Base-by-base conservation (phyloP, 2,329 filamentous ascomycete genomes). In the Fusarium compactum region DNA sequence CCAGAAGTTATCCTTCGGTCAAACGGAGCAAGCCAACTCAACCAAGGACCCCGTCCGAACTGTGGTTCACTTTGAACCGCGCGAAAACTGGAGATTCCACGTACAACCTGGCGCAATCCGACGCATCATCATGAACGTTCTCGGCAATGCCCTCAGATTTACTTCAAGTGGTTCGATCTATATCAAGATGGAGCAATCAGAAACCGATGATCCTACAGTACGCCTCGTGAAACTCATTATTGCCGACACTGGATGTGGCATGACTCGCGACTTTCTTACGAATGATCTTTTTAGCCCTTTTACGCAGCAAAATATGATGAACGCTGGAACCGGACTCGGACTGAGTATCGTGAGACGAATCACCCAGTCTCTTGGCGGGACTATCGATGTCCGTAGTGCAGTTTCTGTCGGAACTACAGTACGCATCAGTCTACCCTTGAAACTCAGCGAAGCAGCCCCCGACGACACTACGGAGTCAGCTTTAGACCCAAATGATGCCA, bases 211-310 rank as follows among this genome's bases (percentile, higher is more conserved):
- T 18, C 18, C 41, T 7, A 16, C 40, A 1, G 16, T 40, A 6
- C 57, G 48, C 8, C 40, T 55, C 4, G 48, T 59, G 5, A 55
- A 7, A n/a, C 9, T 59, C 1, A 25, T 25, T 1, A 30, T 59
- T 6, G 22, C 34, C 7, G 57, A 59, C 4, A 59, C 48, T 25
- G 57, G 57, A 3, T 59, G 57, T 6, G 57, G 57, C 1, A 59
- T 59, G n/a, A 46, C 15, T 2, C 11, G 14, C 4, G 57, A 59
- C 0, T 59, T 45, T n/a, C 57, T 59, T 8, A n/a, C 27, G 1
- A 44, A 55, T 3, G 29, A 45, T 3, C 15, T 59, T 0, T 59
- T 59, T 7, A 59, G 47, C 12, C 57, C 57, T 3, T 59, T 59
- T 3, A 38, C 57, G 6, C 57, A 59, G 16, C 48, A 59, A 12